Evolutionary conservation across 306 rosid species (phyloP), one percentile per base, ranked within the genome.

Genomic region (Vachellia pachyceras): DNA sequence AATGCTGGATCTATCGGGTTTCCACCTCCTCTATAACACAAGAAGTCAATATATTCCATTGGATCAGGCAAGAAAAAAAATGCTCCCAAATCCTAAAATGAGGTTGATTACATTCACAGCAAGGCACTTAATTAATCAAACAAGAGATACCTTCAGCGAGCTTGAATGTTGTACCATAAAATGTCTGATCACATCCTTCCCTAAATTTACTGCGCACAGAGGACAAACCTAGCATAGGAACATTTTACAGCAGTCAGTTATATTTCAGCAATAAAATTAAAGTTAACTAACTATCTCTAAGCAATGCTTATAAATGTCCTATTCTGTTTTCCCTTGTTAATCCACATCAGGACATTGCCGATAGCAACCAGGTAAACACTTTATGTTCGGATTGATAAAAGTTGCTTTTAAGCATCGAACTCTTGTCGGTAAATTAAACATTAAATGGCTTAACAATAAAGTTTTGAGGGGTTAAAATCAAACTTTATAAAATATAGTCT

Each of bases 211-310:
- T 0, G 90, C 98, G 73, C 99, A 95, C 45, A 92, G 63, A 25
- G 99, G 97, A 85, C 99, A 95, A 82, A 93, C 85, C 99, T 95
- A 88, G 77, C 72, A 83, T 42, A 82, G 61, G 77, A 79, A 77
- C 49, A 81, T 66, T 23, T 3, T 17, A 41, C 79, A 81, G 79
- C 58, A 57, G 42, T 57, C 73, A 64, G 22, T 79, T 72, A 85
- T 52, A 77, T 71, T 79, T 70, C 70, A 82, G 73, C 33, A 71
- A 81, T 60, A 83, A 58, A 77, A 49, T 13, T 29, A 66, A n/a
- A 58, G 23, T 58, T 10, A 58, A 22, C 3, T 23, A 69, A 22
- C 3, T 23, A 69, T 77, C 69, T 40, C 22, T 25, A 12, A 9
- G 3, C 45, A 78, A 85, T 42, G 39, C 40, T 61, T 52, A 50